These are phyloP conservation scores for Peniophora sp. DNA, from an alignment of 1,284 basidiomycete species.

Conservation along the genomic window DNA sequence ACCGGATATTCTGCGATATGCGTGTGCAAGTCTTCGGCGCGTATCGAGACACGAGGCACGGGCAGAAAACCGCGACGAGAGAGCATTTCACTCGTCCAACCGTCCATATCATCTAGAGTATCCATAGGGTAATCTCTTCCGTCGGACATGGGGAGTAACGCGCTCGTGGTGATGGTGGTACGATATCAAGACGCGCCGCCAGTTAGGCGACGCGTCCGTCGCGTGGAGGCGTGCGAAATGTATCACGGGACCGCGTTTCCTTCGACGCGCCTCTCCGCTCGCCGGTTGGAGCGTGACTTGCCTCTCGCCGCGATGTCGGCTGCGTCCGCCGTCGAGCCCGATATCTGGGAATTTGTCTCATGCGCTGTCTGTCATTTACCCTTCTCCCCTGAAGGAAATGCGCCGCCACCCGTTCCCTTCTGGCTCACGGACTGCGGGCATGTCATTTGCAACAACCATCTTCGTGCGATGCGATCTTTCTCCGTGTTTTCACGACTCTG, in stretches of 20 bases:
- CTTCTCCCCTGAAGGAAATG: slow-evolving; percentile 40
- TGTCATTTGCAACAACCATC: slow-evolving; percentile 72
- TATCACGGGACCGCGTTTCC: not conserved
- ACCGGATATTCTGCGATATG: slow-evolving; percentile 37
- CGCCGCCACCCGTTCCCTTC: slow-evolving; percentile 55
- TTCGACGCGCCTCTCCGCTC: not conserved
- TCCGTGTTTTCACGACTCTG: slow-evolving; percentile 5
- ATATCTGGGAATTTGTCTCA: slow-evolving; percentile 73
- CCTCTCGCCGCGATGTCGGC: slow-evolving; percentile 13
- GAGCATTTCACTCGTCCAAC: too few relatives aligned
- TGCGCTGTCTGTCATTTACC: slow-evolving; percentile 63
- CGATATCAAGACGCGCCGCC: not conserved
- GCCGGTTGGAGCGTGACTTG: not conserved
- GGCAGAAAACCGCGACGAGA: slow-evolving; percentile 27
- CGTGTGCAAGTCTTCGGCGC: slow-evolving; percentile 8
- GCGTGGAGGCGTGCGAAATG: not conserved
- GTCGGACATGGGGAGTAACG: not conserved
- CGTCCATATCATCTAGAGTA: not conserved
- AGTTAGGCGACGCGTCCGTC: not conserved
- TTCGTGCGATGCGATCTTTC: slow-evolving; percentile 44
- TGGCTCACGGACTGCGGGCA: slow-evolving; percentile 83
- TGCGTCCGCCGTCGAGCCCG: slow-evolving; percentile 31
- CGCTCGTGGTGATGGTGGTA: not conserved
- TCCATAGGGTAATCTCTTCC: not conserved
- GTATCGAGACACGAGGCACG: slow-evolving; percentile 31